A percentile compares a stretch with the other conserved stretches of the same genome.
phyloP scores from a whole-genome alignment of 768 basidiomycete species.

The Vararia minispora region DNA sequence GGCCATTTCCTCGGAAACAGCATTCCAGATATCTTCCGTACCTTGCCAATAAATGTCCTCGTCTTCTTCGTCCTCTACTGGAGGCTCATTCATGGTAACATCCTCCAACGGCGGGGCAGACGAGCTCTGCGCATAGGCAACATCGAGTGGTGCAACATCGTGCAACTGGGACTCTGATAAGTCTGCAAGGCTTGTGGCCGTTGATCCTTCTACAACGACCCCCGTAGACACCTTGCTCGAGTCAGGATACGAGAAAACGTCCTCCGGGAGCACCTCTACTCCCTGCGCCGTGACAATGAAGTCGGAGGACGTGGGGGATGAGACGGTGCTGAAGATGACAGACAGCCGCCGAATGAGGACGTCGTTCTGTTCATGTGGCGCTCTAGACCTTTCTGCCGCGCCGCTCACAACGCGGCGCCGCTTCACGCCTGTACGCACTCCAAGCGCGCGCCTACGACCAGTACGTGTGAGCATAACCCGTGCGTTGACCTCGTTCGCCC shows the following conservation, averaged over 20 bases:
- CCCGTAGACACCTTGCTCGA: background rate
- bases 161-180: background rate
- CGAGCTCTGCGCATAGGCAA: conserved; percentile 8
- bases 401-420: conserved; percentile 16
- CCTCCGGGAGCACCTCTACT: conserved; percentile 21
- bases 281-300: conserved; percentile 63
- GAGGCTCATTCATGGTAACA: background rate
- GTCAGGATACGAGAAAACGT: too few species aligned
- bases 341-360: conserved; percentile 60
- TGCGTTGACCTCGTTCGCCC: conserved; percentile 88
- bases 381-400: conserved; percentile 16
- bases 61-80: conserved; percentile 9
- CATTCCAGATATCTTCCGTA: conserved; percentile 11
- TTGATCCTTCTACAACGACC: background rate
- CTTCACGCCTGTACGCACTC: conserved; percentile 25
- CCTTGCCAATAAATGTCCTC: conserved; percentile 12
- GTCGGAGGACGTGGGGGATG: conserved; percentile 49
- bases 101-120: background rate
- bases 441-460: conserved; percentile 47
- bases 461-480: conserved; percentile 79
- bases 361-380: conserved; percentile 24
- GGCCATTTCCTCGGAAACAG: too few species aligned
- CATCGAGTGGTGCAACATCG: conserved; percentile 9
- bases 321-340: conserved; percentile 67
- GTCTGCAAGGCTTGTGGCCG: background rate